Evolutionary conservation across 106 monocot genomes (phyloP), one percentile per base, ranked within the genome.

Genomic region (Apostasia shenzhenica): DNA sequence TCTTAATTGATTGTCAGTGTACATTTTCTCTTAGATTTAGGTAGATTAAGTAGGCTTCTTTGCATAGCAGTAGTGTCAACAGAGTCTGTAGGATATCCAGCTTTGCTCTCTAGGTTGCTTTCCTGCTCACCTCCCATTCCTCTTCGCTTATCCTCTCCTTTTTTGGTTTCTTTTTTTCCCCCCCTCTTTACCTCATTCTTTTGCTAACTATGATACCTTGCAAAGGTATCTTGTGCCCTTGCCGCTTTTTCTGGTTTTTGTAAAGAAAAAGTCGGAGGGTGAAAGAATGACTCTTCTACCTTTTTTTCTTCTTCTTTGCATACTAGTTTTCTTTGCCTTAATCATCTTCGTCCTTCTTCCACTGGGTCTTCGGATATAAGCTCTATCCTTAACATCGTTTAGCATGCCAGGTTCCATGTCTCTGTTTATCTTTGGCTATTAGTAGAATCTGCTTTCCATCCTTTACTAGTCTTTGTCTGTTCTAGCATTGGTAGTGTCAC

Each of bases 211-310:
- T 41, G 66, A 26, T 67, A 58, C 67, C 57, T 67, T 67, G 37
- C 45, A 57, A 58, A 44, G 57, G 67, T 48, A 41, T 67, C 58
- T 8, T 14, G 6, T 61, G 60, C 69, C 82, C 74, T 74, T 48
- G 60, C 13, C 82, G 66, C 10, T 57, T 77, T 69, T 76, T 62
- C 69, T 62, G 57, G 66, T 61, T 76, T 75, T 72, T 55, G 42
- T 45, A 37, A 70, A 53, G 43, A 48, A 12, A 65, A 48, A 65
- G 26, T 65, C 14, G 65, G 48, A 65, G 48, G 65, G 45, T 26
- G n/a, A 49, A 65, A 26, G 26, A 26, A 26, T 26, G 26, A 26
- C 26, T 26, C 54, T 54, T 54, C 26, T 26, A 26, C 26, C 26
- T 26, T 26, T 26, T 26, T 26, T 26, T 26, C 0, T 26, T 26